Percentiles rank a stretch among this genome's conserved stretches.
phyloP scores from a whole-genome alignment of 768 basidiomycete species.

The Boletus eberwhitei region DNA sequence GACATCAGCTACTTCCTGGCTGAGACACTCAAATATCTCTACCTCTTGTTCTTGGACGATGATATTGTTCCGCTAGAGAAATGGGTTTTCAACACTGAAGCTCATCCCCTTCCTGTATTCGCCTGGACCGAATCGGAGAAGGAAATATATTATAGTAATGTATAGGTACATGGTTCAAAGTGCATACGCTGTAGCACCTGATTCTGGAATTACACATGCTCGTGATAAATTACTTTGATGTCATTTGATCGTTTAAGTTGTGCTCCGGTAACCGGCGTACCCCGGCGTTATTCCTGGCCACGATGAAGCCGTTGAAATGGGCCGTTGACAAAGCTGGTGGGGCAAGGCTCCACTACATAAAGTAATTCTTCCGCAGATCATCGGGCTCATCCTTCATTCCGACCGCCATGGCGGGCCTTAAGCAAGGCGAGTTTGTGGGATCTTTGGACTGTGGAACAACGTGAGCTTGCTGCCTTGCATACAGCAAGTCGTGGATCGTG shows the following conservation, averaged over 20 bases:
- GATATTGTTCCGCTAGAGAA: constrained; percentile 53
- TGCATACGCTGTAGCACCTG: background rate
- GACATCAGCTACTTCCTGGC: constrained; percentile 48
- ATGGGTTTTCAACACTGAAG: constrained; percentile 69
- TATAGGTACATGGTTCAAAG: background rate
- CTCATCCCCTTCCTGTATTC: constrained; percentile 75
- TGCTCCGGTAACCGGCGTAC: background rate
- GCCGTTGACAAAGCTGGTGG: background rate
- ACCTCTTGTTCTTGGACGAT: constrained; percentile 63
- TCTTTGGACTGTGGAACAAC: constrained; percentile 95
- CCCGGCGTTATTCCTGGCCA: background rate
- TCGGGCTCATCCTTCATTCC: background rate
- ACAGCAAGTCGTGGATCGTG: background rate
- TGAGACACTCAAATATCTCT: constrained; percentile 69
- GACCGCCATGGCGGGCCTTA: constrained; percentile 36
- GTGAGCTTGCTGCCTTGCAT: constrained; percentile 44
- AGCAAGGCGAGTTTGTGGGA: constrained; percentile 81
- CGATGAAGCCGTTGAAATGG: background rate
- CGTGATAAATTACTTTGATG: no score
- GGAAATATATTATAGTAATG: constrained; percentile 27
- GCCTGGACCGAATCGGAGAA: constrained; percentile 56
- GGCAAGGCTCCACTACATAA: constrained; percentile 4
- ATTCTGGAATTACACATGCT: background rate
- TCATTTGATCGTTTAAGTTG: no score
- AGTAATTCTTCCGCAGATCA: constrained; percentile 4